A percentile compares a stretch with the other conserved stretches of the same genome.
Evolutionary conservation across 164 flowering plant species (phyloP).

Genomic region (Piper betle): DNA sequence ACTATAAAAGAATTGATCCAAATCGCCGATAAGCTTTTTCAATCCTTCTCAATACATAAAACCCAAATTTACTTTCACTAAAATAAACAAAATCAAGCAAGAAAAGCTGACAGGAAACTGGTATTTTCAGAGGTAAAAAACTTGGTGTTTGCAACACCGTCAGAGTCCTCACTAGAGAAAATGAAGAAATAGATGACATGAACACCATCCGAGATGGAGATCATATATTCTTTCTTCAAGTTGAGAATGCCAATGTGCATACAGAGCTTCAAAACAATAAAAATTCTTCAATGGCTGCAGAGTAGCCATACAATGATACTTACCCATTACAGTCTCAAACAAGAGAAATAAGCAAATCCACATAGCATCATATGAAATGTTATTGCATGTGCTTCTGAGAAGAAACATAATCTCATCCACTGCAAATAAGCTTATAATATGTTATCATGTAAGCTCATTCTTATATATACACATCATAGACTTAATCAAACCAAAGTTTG

Average conservation of each 20-base stretch:
- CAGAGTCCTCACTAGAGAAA: constrained; percentile 46
- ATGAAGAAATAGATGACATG: constrained; percentile 83
- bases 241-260: constrained; percentile 12
- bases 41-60: constrained; percentile 3
- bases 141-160: constrained; percentile 50
- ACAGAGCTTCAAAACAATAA: constrained; percentile 9
- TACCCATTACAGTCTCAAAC: too few species aligned
- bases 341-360: too few species aligned
- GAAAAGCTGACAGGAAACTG: too few species aligned
- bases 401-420: too few species aligned
- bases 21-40: constrained; percentile 55
- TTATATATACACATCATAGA: too few species aligned
- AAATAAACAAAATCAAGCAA: neutral
- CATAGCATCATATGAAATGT: too few species aligned
- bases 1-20: constrained; percentile 60
- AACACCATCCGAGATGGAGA: constrained; percentile 73
- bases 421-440: too few species aligned
- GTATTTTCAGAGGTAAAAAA: constrained; percentile 46
- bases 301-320: neutral
- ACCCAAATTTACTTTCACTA: constrained; percentile 13
- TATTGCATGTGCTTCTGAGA: too few species aligned
- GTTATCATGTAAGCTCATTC: too few species aligned
- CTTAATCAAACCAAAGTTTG: too few species aligned
- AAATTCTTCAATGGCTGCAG: constrained; percentile 10
- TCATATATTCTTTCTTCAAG: constrained; percentile 51